Conservation (phyloP, 2,329 filamentous ascomycete species). For the Monosporascus cannonballus region DNA sequence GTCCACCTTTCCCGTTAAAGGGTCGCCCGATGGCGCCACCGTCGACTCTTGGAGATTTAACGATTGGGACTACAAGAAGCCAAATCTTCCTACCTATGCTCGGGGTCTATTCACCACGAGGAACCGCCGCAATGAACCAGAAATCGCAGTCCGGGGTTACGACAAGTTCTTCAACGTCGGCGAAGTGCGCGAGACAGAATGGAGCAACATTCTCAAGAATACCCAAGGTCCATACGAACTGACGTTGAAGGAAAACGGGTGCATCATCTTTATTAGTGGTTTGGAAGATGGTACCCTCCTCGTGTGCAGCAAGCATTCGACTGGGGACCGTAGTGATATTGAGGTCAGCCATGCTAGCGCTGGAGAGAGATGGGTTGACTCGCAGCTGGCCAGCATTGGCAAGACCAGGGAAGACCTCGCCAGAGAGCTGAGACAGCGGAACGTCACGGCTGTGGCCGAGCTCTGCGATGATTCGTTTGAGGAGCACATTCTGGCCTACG, state of each 20-base stretch:
- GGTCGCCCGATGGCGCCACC: constrained; percentile 55
- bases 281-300: constrained; percentile 83
- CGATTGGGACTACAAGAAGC: constrained; percentile 93
- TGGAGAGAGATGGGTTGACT: constrained; percentile 76
- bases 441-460: constrained; percentile 91
- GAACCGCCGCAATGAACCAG: constrained; percentile 55
- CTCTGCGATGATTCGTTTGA: constrained; percentile 95
- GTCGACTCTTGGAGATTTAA: constrained; percentile 91
- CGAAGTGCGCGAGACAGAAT: constrained; percentile 76
- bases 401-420: constrained; percentile 77
- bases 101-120: constrained; percentile 88
- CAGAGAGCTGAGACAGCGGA: constrained; percentile 66
- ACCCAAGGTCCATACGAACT: constrained; percentile 89
- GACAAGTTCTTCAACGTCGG: constrained; percentile 98
- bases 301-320: constrained; percentile 99
- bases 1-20: constrained; percentile 63
- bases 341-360: constrained; percentile 75
- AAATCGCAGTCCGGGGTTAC: constrained; percentile 86
- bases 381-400: constrained; percentile 70
- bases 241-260: constrained; percentile 98
- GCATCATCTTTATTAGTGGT: constrained; percentile 94
- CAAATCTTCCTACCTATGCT: constrained; percentile 81
- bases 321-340: constrained; percentile 66
- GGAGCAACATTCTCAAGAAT: constrained; percentile 67
- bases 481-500: constrained; percentile 92